Conservation (phyloP, 2,329 filamentous ascomycete genomes). For the Curvularia spicifera region DNA sequence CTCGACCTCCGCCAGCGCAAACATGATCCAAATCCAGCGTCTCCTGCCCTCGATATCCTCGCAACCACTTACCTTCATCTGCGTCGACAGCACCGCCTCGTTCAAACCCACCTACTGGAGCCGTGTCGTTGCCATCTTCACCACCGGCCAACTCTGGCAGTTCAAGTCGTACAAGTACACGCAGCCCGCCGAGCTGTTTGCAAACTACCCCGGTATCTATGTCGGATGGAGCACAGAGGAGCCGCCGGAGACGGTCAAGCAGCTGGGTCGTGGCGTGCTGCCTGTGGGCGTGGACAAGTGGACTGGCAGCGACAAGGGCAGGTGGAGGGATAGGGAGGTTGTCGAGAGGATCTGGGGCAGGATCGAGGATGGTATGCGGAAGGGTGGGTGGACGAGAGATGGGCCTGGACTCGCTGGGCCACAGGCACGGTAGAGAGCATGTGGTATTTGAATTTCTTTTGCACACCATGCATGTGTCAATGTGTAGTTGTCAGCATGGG, state of each 20-base stretch:
- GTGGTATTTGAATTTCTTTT: background rate
- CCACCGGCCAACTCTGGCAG: slow-evolving; percentile 96
- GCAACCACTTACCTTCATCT: slow-evolving; percentile 86
- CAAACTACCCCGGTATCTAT: slow-evolving; percentile 84
- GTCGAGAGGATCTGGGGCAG: slow-evolving; percentile 91
- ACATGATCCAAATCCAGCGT: slow-evolving; percentile 86
- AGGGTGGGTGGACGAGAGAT: slow-evolving; percentile 81
- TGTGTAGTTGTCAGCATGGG: slow-evolving; percentile 3
- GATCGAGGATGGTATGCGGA: slow-evolving; percentile 86
- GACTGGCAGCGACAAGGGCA: slow-evolving; percentile 58
- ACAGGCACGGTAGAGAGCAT: slow-evolving; percentile 21
- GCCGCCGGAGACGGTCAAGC: slow-evolving; percentile 75
- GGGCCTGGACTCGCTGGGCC: slow-evolving; percentile 58
- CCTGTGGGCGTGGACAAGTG: slow-evolving; percentile 84
- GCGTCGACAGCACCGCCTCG: slow-evolving; percentile 89
- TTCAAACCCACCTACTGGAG: slow-evolving; percentile 99
- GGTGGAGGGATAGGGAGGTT: slow-evolving; percentile 90
- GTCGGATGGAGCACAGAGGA: slow-evolving; percentile 90
- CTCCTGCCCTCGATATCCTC: slow-evolving; percentile 70
- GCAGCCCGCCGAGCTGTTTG: slow-evolving; percentile 85
- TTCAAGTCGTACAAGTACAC: slow-evolving; percentile 99
- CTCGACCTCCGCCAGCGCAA: slow-evolving; percentile 61
- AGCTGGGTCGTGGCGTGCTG: slow-evolving; percentile 85
- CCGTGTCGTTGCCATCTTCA: slow-evolving; percentile 94
- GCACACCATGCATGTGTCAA: background rate